These are phyloP conservation scores for Fusarium sp. DNA, from an alignment of 2,329 filamentous ascomycete species.

Conservation along the genomic window DNA sequence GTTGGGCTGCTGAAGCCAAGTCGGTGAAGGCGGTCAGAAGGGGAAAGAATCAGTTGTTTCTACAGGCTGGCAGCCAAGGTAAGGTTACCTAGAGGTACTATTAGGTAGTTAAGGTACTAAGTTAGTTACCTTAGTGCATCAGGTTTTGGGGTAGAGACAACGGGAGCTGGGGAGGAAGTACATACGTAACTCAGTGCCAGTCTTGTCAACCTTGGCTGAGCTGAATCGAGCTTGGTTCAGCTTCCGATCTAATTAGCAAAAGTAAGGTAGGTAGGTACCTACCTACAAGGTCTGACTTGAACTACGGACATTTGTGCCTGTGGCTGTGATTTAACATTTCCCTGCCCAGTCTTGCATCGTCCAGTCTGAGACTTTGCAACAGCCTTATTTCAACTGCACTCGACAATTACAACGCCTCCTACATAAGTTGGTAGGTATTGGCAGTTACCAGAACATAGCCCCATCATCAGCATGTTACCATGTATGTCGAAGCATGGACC, in stretches of 20 bases:
- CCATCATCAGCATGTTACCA: background rate
- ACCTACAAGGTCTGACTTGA: background rate
- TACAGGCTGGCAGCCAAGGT: background rate
- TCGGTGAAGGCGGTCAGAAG: conserved; percentile 26
- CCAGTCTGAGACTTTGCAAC: conserved; percentile 6
- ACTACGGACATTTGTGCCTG: background rate
- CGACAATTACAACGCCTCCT: background rate
- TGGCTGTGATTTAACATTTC: background rate
- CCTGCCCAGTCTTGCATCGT: background rate
- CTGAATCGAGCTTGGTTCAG: conserved; percentile 10
- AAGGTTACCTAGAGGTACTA: background rate
- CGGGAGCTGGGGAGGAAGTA: background rate
- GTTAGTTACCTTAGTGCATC: background rate
- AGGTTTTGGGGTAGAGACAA: background rate
- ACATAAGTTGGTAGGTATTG: background rate
- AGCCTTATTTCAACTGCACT: conserved; percentile 30
- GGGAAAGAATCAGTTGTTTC: conserved; percentile 16
- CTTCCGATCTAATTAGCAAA: background rate
- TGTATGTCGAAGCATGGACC: background rate
- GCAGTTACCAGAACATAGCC: background rate
- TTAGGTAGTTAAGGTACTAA: background rate
- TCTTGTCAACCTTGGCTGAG: conserved; percentile 5
- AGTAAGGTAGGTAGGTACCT: background rate
- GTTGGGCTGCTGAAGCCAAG: conserved; percentile 7
- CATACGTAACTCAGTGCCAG: background rate